A percentile compares a stretch with the other conserved stretches of the same genome.
phyloP scores from a whole-genome alignment of 2,329 filamentous ascomycete genomes.

The Thielaviopsis musarum region DNA sequence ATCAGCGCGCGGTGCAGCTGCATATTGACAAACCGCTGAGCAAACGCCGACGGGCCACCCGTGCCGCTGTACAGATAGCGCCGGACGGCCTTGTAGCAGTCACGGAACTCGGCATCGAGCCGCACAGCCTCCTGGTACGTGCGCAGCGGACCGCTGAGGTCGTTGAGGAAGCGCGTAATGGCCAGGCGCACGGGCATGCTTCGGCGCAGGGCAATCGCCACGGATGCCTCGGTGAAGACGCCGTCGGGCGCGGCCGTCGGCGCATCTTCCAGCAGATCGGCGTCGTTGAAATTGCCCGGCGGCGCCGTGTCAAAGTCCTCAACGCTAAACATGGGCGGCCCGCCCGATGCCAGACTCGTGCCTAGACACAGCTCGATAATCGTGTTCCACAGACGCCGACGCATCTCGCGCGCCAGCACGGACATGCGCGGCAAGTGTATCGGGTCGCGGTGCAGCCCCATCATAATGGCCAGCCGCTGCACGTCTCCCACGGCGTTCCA shows the following conservation, averaged over 20 bases:
- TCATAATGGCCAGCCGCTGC: slow-evolving; percentile 28
- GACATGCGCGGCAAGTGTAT: slow-evolving; percentile 21
- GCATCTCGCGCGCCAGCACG: slow-evolving; percentile 25
- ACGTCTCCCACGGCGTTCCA: slow-evolving; percentile 31
- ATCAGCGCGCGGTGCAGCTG: slow-evolving; percentile 37
- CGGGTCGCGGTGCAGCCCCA: slow-evolving; percentile 35
- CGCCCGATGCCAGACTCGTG: slow-evolving; percentile 28
- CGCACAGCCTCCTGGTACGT: slow-evolving; percentile 29
- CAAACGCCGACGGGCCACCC: slow-evolving; percentile 18
- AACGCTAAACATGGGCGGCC: slow-evolving; percentile 26
- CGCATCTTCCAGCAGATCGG: slow-evolving; percentile 17
- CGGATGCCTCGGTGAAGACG: slow-evolving; percentile 24
- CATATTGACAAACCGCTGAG: slow-evolving; percentile 30
- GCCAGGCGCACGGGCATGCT: slow-evolving; percentile 27
- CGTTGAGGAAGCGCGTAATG: slow-evolving; percentile 27
- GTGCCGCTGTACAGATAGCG: slow-evolving; percentile 18
- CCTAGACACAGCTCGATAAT: slow-evolving; percentile 31
- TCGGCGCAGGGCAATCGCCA: slow-evolving; percentile 25
- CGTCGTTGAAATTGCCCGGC: slow-evolving; percentile 33
- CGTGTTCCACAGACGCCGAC: slow-evolving; percentile 35
- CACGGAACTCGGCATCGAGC: slow-evolving; percentile 26
- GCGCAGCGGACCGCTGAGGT: slow-evolving; percentile 18
- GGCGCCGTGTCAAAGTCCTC: slow-evolving; percentile 31
- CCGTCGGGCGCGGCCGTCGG: slow-evolving; percentile 18
- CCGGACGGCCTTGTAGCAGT: slow-evolving; percentile 25